Evolutionary conservation across 1,139 yeast species (phyloP).

Genomic region (Yamadazyma buinensis): DNA sequence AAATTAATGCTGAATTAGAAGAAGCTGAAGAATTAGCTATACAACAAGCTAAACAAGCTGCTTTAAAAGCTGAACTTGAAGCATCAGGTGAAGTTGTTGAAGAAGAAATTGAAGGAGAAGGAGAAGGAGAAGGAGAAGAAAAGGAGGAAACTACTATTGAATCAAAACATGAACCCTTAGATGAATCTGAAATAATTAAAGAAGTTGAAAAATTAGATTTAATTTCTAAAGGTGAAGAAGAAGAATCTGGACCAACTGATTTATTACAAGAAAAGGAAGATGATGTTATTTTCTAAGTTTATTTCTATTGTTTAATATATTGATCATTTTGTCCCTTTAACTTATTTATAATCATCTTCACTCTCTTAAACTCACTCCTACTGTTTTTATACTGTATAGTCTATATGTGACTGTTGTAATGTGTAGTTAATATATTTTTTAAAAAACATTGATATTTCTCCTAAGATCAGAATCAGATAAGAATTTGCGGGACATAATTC

Average conservation of each 20-base stretch:
- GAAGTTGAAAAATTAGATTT: conserved; percentile 24
- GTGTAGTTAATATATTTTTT: no score
- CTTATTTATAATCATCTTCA: no score
- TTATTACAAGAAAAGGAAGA: conserved; percentile 39
- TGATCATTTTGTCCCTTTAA: background rate
- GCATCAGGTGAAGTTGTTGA: conserved; percentile 12
- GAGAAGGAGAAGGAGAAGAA: conserved; percentile 4
- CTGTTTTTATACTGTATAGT: no score
- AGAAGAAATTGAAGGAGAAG: conserved; percentile 14
- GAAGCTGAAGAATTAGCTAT: conserved; percentile 41
- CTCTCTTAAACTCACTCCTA: no score
- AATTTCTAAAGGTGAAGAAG: conserved; percentile 6
- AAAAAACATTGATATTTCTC: no score
- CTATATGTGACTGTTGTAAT: no score
- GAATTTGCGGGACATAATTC: no score
- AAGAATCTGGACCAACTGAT: conserved; percentile 15
- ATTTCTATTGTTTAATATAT: no score
- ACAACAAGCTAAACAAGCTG: conserved; percentile 6
- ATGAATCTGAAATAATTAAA: conserved; percentile 15
- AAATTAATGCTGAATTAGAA: conserved; percentile 64
- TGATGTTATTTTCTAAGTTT: conserved; percentile 41
- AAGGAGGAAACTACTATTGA: conserved; percentile 2
- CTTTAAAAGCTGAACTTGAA: conserved; percentile 13
- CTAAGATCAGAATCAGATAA: no score
- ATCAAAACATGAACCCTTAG: conserved; percentile 12